Base-by-base conservation (phyloP, 23 red algal genomes). In the Gracilaria gracilis region DNA sequence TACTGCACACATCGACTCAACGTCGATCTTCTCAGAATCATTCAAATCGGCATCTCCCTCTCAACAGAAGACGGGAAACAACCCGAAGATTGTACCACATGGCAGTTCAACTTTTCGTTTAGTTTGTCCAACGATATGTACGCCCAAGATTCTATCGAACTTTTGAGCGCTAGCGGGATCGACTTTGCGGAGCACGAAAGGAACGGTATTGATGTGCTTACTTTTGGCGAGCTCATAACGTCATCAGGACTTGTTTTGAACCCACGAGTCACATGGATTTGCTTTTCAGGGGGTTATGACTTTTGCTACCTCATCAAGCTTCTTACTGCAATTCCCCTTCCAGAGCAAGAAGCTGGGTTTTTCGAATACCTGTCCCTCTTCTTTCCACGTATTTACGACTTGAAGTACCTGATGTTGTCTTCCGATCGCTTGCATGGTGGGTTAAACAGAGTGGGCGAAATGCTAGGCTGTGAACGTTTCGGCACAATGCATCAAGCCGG, bases 51-150 rank as follows among this genome's bases (percentile, higher is more conserved):
- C 27, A 47, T 98, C 25, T 87, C 89, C 23, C 62, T 96, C 50
- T 78, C 93, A 25, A 92, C 93, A 15, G 84, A 66, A 58, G 83
- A 94, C 31, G 97, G 97, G 33, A 87, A 89, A 17, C 75, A 91
- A 73, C 91, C 93, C 5, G 86, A 86, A 61, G 90, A 94, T 36
- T 81, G 88, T 46, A 81, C 83, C 19, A 87, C 82, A 8, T 98
- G 97, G 97, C 97, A 98, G 90, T 98, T 98, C 81, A 98, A 98
- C 61, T 98, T 98, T 59, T 61, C 71, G 9, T 98, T 98, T 67
- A 85, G 62, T 33, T 54, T 95, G 50, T 83, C 59, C 25, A 50
- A 49, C 58, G 97, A 98, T 47, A 96, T 96, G 69, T 98, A 93
- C 55, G 97, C 97, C 8, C 89, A 96, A 35, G 93, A 95, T 15